Percentiles rank a stretch among this genome's conserved stretches.
These are phyloP conservation scores for Trypethelium eluteriae DNA, from an alignment of 495 filamentous ascomycete species.

Conservation along the genomic window DNA sequence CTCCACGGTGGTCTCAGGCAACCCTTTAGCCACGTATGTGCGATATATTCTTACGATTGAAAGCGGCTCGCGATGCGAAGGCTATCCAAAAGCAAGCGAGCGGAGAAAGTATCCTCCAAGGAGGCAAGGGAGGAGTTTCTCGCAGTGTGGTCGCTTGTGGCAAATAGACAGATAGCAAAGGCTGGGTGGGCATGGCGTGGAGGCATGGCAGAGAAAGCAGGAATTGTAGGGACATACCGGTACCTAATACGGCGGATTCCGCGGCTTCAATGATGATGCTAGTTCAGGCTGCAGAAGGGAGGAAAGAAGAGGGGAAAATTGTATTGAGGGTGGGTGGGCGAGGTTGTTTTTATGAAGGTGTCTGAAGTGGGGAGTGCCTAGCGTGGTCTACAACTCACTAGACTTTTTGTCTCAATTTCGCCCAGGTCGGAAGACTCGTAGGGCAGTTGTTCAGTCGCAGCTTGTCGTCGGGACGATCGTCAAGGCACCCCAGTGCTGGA, in stretches of 20 bases:
- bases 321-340: background rate
- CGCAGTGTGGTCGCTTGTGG: background rate
- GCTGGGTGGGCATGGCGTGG: background rate
- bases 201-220: background rate
- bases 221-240: background rate
- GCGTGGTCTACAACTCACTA: conserved; percentile 5
- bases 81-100: background rate
- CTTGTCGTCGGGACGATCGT: background rate
- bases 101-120: too few species aligned
- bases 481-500: background rate
- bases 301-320: background rate
- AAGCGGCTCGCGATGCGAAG: background rate
- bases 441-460: background rate
- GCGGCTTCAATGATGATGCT: background rate
- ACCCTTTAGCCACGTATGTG: background rate
- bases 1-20: background rate
- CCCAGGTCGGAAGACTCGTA: background rate
- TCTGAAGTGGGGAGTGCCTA: conserved; percentile 9
- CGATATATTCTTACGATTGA: background rate
- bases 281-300: background rate
- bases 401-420: background rate
- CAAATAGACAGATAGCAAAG: background rate
- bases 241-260: background rate
- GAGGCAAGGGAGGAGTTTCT: too few species aligned
- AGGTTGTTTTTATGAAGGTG: conserved; percentile 1